Conservation (phyloP, 2,329 filamentous ascomycete species). For the Dactylellina haptotyla region DNA sequence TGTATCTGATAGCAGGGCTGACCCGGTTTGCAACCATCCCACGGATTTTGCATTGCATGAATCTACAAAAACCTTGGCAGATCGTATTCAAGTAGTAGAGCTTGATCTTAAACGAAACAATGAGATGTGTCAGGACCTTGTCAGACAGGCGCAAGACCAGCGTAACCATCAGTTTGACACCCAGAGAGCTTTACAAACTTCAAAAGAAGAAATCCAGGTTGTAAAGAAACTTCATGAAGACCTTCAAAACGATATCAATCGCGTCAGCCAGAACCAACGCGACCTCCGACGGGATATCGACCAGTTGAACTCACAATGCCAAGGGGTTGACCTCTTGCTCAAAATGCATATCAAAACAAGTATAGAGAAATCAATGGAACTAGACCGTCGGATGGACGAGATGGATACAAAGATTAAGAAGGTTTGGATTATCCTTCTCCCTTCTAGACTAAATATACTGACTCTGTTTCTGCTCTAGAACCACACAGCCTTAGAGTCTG, state of each 20-base stretch:
- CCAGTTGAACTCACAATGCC: not conserved
- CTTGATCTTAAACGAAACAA: constrained; percentile 7
- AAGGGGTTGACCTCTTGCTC: not conserved
- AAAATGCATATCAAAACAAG: not conserved
- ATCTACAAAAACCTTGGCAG: not conserved
- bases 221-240: not conserved
- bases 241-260: not conserved
- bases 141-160: not conserved
- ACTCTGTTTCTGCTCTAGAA: not conserved
- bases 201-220: not conserved
- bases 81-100: not conserved
- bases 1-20: too few relatives aligned
- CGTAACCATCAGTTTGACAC: too few relatives aligned
- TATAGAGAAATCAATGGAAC: not conserved
- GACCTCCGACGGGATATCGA: not conserved
- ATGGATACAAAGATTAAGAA: not conserved
- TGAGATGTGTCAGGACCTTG: not conserved
- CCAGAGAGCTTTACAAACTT: not conserved
- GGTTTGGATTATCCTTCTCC: constrained; percentile 1
- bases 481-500: constrained; percentile 3
- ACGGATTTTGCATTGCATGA: not conserved
- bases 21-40: too few relatives aligned
- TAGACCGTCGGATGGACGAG: not conserved
- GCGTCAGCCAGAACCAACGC: not conserved
- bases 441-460: not conserved